Conservation (phyloP, 768 basidiomycete species). For the Russula sp. region DNA sequence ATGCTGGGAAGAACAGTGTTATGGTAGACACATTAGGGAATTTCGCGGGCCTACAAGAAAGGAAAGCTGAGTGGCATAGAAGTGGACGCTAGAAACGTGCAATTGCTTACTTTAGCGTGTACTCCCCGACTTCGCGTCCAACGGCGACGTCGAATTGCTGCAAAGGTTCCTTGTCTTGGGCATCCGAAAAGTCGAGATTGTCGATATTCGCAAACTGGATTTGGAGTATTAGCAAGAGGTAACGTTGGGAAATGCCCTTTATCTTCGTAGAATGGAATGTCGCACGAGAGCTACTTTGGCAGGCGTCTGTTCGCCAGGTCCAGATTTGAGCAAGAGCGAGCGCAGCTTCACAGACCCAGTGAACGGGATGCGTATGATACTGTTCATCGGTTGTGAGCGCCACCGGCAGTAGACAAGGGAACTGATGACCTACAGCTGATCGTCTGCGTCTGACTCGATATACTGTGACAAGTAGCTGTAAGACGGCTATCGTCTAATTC, state of each 20-base stretch:
- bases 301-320: constrained; percentile 77
- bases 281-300: constrained; percentile 66
- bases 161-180: constrained; percentile 55
- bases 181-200: constrained; percentile 79
- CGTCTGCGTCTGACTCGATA: constrained; percentile 87
- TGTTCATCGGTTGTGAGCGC: constrained; percentile 34
- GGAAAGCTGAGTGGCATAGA: not conserved
- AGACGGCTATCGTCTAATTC: not conserved
- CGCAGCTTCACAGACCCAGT: constrained; percentile 83
- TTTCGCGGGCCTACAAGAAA: constrained; percentile 66
- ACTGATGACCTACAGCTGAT: constrained; percentile 61
- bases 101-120: constrained; percentile 65
- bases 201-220: constrained; percentile 70
- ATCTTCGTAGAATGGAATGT: not conserved
- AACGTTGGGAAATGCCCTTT: not conserved
- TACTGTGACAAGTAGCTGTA: constrained; percentile 45
- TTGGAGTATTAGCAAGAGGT: not conserved
- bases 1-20: constrained; percentile 78
- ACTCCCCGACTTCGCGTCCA: constrained; percentile 78
- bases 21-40: constrained; percentile 79
- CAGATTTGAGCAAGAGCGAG: constrained; percentile 77
- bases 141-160: constrained; percentile 73
- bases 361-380: constrained; percentile 84
- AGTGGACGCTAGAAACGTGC: not conserved
- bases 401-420: not conserved